Conservation (phyloP, 495 filamentous ascomycete species). For the Chlorociboria aeruginascens region DNA sequence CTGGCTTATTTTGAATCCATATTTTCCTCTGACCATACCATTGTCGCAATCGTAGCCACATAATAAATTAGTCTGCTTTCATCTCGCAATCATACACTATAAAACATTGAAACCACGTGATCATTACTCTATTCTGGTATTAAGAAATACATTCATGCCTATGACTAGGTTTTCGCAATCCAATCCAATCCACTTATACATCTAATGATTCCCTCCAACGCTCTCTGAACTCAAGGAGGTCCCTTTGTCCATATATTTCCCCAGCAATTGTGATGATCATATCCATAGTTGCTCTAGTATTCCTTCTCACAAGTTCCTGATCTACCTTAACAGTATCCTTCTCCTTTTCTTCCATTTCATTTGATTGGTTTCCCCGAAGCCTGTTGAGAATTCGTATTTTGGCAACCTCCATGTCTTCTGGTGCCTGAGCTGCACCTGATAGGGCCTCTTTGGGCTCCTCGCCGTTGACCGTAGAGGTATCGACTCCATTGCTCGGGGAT, state of each 20-base stretch:
- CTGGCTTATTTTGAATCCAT: no score
- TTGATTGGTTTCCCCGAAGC: not conserved
- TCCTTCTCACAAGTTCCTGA: constrained; percentile 21
- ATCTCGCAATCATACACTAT: no score
- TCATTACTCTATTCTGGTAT: no score
- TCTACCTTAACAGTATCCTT: not conserved
- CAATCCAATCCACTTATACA: not conserved
- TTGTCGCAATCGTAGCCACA: no score
- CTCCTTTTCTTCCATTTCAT: not conserved
- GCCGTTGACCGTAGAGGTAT: not conserved
- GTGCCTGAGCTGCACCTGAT: not conserved
- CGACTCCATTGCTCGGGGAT: constrained; percentile 15
- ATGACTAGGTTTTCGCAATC: no score
- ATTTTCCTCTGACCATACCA: no score
- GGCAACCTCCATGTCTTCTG: constrained; percentile 9
- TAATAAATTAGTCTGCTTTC: no score
- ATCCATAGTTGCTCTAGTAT: constrained; percentile 55
- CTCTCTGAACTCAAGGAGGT: constrained; percentile 64
- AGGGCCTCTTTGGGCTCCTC: not conserved
- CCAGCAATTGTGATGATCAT: constrained; percentile 88
- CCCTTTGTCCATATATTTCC: constrained; percentile 82
- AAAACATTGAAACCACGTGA: no score
- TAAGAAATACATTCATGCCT: no score
- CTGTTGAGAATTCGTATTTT: constrained; percentile 30
- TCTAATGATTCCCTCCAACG: constrained; percentile 9